These are phyloP conservation scores for Leishmania braziliensis DNA, from an alignment of 208 protist genomes.

Conservation along the genomic window DNA sequence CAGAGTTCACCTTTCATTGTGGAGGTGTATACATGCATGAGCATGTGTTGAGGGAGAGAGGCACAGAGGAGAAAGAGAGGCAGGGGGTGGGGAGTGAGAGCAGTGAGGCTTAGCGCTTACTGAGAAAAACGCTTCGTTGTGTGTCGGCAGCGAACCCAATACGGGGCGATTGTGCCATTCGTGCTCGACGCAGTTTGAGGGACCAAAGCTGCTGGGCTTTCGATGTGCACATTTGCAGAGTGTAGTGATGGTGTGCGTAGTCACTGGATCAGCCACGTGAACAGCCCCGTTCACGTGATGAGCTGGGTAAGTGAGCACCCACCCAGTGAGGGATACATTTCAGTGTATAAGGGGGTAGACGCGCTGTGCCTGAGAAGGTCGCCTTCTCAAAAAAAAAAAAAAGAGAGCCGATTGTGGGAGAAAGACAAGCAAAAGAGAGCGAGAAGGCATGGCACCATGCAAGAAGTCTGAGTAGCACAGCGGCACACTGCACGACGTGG, in stretches of 20 bases:
- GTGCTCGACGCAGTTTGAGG: neutral
- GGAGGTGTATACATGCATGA: neutral
- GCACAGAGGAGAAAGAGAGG: neutral
- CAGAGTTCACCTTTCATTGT: neutral
- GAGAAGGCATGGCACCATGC: neutral
- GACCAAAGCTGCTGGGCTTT: neutral
- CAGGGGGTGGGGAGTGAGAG: neutral
- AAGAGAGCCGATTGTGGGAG: neutral
- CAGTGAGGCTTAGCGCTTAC: neutral
- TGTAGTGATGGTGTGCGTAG: neutral
- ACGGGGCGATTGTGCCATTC: neutral
- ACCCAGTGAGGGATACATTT: neutral
- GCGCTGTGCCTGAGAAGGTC: neutral
- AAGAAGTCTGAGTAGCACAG: neutral
- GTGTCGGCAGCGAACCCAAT: neutral
- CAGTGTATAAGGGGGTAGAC: neutral
- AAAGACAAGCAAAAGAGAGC: no score
- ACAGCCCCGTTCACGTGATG: neutral
- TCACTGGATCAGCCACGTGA: neutral
- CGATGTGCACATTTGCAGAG: neutral
- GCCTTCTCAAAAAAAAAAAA: neutral
- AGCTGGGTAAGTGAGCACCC: neutral
- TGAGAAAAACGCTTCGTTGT: neutral
- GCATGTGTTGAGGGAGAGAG: neutral
- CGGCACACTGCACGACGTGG: neutral